Base-by-base conservation (phyloP, 768 basidiomycete species). In the Termitomyces sp. region DNA sequence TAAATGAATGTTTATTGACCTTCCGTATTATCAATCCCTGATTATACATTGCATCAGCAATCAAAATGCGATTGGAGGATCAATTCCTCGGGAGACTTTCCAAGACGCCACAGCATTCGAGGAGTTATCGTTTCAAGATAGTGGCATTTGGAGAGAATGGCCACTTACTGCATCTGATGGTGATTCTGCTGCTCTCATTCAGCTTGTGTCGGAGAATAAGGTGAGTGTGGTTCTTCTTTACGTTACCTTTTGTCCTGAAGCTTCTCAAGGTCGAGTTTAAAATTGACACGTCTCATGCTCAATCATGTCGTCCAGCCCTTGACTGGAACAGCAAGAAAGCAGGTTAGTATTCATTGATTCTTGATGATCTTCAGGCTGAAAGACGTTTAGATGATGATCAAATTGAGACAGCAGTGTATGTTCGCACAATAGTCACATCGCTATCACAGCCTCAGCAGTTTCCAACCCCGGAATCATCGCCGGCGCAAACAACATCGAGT, bases 321-420 rank as follows among this genome's bases (percentile, higher is more conserved):
- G 90, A 93, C 65, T 93, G 88, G 83, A 92, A 92, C 63, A 96
- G 91, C 71, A 93, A 93, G 74, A 91, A 92, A 79, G 88, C 89
- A 62, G 91, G 92, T 89, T 60, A 55, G 78, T 27, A 68, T 8
- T 32, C 37, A 37, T 54, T 37, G 49, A 48, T 53, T 10, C 36
- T 30, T 36, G 34, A 56, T 47, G 24, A 39, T 47, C 36, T 9
- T 44, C 13, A 44, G 12, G n/a, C 43, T 45, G 10, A 14, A 62
- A 53, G 27, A 36, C 34, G 30, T 43, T 39, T 62, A 93, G 92
- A 92, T 67, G 92, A 95, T 65, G 88, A 93, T 69, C 83, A 93
- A 64, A 86, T 93, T 48, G 92, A 95, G 71, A 89, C 87, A 4
- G 68, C 74, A 8, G 75, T 94, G 52, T 73, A 74, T 60, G 75